Evolutionary conservation across 495 filamentous ascomycete genomes (phyloP), one percentile per base, ranked within the genome.

Genomic region (Pyronema omphalodes): DNA sequence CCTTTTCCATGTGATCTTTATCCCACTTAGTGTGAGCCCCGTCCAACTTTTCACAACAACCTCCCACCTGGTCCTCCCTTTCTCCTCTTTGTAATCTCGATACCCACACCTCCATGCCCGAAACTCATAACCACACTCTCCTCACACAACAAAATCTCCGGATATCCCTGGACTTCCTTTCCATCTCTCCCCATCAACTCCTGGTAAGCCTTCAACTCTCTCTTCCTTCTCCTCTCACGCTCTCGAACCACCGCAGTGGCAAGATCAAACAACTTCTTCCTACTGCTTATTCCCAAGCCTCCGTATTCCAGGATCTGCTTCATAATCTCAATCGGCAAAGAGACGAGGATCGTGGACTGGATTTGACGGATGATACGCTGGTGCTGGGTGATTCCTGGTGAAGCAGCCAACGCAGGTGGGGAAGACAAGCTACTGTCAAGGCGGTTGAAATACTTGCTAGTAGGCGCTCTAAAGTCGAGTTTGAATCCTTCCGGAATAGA

Each of bases 81-180:
- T 48, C 52, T 63, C 40, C 60, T 56, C 34, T 60, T 61, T 17
- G 53, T 62, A 33, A 63, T 57, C 44, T 63, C 61, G 43, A 63
- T 55, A n/a, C 61, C 57, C 29, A 51, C 53, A 37, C 57, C 60
- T 9, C 61, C 61, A 11, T 63, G 61, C 3, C 61, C 61, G 55
- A 63, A 63, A 36, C 60, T 59, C 6, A 53, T 60, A n/a, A 63
- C 51, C 14, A 51, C 60, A 52, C 60, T 63, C 40, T 63, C 61
- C 41, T 63, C 61, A 60, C 61, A 63, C 15, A 52, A 51, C 36
- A 63, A 45, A 12, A 59, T 46, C 37, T 62, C 60, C 3, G 33
- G 18, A 37, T 53, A 54, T 0, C 44, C 35, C 0, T 33, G 48
- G 9, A 51, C 23, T 12, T 29, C 34, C 11, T 9, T 11, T 33